Evolutionary conservation across 352 stramenopile species (phyloP), one percentile per base, ranked within the genome.

Genomic region (Phytophthora podocarpi): DNA sequence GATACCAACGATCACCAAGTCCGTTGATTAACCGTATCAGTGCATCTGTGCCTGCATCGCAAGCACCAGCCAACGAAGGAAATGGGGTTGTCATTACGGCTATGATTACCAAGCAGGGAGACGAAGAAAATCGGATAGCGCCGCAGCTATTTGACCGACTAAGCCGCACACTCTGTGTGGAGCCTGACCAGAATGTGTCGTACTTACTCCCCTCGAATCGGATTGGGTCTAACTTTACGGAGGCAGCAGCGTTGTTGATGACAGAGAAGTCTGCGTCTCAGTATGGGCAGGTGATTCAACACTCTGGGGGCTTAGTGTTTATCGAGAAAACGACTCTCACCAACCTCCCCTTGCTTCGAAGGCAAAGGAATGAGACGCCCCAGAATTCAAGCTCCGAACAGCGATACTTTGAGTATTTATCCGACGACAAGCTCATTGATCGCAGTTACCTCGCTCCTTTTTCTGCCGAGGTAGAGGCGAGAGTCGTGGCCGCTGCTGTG

Each of bases 181-280:
- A 94, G 41, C 79, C 78, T 26, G 81, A 90, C 48, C 64, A 84
- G 18, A 87, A 84, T 36, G 15, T 82, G 21, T 62, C 78, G 3
- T 78, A 74, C 7, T 63, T 92, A 20, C 49, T 74, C 16, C 82
- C 85, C 1, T 90, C 80, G 18, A 91, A 94, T 36, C 80, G 85
- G 5, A 92, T 94, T 27, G 85, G 74, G 5, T 72, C 80, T 1
- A 94, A 94, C 32, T 92, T 83, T 30, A 85, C 76, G 0, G 62
- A 71, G 12, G 56, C 80, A 0, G 80, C 85, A 7, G 60, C 58
- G 5, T 34, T 63, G 11, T 45, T 94, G 15, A 56, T 74, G 49
- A 80, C 87, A 36, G 66, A 73, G 3, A 90, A 81, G 42, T 43
- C 39, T 36, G 64, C 59, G 8, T 71, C 48, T 28, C 63, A 67